phyloP scores from a whole-genome alignment of 2,329 filamentous ascomycete genomes.

The Nannizzia gypsea region DNA sequence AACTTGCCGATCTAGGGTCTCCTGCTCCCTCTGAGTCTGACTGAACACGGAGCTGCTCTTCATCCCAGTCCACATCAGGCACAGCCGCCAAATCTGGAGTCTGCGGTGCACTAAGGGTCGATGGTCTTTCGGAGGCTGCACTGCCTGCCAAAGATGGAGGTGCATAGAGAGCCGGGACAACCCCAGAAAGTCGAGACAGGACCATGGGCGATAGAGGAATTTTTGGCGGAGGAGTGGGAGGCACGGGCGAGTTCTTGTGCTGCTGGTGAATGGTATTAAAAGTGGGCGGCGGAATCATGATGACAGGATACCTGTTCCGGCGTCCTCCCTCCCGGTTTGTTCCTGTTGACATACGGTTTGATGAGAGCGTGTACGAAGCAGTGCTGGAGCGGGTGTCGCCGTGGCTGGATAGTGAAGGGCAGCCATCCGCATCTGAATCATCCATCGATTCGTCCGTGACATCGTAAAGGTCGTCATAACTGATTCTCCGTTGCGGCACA shows the following conservation, averaged over 20 bases:
- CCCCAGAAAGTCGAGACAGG: slow-evolving; percentile 58
- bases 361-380: slow-evolving; percentile 6
- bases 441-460: slow-evolving; percentile 53
- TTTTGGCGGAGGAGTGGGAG: slow-evolving; percentile 39
- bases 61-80: slow-evolving; percentile 51
- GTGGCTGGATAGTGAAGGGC: slow-evolving; percentile 40
- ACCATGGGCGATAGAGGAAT: slow-evolving; percentile 66
- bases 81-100: slow-evolving; percentile 60
- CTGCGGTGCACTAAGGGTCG: slow-evolving; percentile 67
- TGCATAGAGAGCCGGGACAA: slow-evolving; percentile 62
- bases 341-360: slow-evolving; percentile 28
- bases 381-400: slow-evolving; percentile 34
- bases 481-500: slow-evolving; percentile 19
- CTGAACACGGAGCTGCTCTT: slow-evolving; percentile 25
- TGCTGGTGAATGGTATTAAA: slow-evolving; percentile 46
- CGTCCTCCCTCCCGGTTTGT: slow-evolving; percentile 28
- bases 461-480: slow-evolving; percentile 82
- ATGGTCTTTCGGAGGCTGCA: slow-evolving; percentile 75
- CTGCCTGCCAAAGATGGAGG: slow-evolving; percentile 86
- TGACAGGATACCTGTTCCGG: slow-evolving; percentile 43
- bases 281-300: slow-evolving; percentile 44
- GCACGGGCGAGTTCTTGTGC: slow-evolving; percentile 37
- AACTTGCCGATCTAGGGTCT: slow-evolving; percentile 18
- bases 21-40: slow-evolving; percentile 24
- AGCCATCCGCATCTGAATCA: slow-evolving; percentile 47